Evolutionary conservation across 768 basidiomycete genomes (phyloP), one percentile per base, ranked within the genome.

Genomic region (Tulasnella sp.): DNA sequence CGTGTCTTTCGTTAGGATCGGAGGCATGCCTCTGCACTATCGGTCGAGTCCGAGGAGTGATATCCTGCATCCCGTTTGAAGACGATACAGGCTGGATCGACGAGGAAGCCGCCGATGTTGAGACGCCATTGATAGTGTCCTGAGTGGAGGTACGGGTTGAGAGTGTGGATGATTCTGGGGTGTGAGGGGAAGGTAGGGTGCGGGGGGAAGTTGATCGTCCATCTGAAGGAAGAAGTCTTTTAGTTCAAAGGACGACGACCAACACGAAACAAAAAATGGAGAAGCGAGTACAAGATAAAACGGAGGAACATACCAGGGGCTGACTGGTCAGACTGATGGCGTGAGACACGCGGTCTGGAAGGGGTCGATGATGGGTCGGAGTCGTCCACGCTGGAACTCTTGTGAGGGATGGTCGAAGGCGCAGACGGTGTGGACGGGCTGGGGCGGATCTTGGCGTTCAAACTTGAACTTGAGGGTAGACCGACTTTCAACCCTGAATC

Each of bases 401-500:
- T 40, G 54, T 32, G 57, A 43, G 53, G 64, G 57, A 51, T 61
- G 57, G 55, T 31, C 48, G 34, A 53, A 21, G 36, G 35, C 60
- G 49, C 59, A 60, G 32, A 51, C 31, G 36, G 63, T 37, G 49
- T 35, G 11, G 29, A 46, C 31, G 39, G 39, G 35, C 48, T 68
- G 62, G 42, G 37, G 12, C 40, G 57, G 32, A 27, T 52, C 49
- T 42, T 42, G 39, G 23, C 43, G 31, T 23, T 43, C 37, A 23
- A 41, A 29, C 80, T 42, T 68, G 67, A 67, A 74, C 84, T 72
- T 75, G 70, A 42, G 65, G 67, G 59, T 59, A 67, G 49, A 31
- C 21, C 25, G 46, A 25, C 46, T n/a, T 53, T 53, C 51, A 19
- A 17, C 19, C 25, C 49, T 12, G n/a, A n/a, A n/a, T n/a, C n/a